Base-by-base conservation (phyloP, 2,329 filamentous ascomycete genomes). In the Penicillium oxalicum region DNA sequence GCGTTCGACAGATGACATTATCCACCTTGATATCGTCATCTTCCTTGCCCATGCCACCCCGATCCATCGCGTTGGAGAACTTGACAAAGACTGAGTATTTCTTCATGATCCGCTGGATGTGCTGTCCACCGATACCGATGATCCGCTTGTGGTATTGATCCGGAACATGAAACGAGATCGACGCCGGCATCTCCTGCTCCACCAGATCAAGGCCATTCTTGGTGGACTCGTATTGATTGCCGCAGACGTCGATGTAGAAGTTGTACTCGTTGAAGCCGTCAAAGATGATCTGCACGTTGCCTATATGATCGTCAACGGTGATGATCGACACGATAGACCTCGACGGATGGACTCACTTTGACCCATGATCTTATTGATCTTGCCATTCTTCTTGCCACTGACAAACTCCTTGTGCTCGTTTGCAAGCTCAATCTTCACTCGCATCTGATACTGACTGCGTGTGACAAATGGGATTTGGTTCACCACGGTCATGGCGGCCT, bases 341-440 rank as follows among this genome's bases (percentile, higher is more conserved):
- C 9, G n/a, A n/a, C 18, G 26, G 8, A 24, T n/a, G 12, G 57
- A 43, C 40, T 43, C 70, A 81, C 91, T 96, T 71, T 97, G 91
- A 25, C 91, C 93, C 93, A 98, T 98, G 64, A 98, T 98, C 78
- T 98, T 98, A 78, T 98, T 98, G 72, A 98, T 98, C 75, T 98
- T 98, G 71, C 93, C 93, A 62, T 98, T 98, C 77, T 98, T 98
- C 78, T 98, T 98, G 60, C 93, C 93, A 60, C 91, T 96, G 49
- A 98, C 93, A 67, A 98, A 98, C 66, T 98, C 93, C 71, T 98
- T 98, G 76, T 98, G 93, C 74, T 98, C 93, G 65, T 97, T 97
- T 63, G 93, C 93, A 48, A 98, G 84, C 75, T 98, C 93, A 54
- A 98, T 95, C 77, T 97, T 97, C 65, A 98, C 91, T 48, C 91